Evolutionary conservation across 2,329 filamentous ascomycete genomes (phyloP).

Genomic region (Trichoderma pleuroti): DNA sequence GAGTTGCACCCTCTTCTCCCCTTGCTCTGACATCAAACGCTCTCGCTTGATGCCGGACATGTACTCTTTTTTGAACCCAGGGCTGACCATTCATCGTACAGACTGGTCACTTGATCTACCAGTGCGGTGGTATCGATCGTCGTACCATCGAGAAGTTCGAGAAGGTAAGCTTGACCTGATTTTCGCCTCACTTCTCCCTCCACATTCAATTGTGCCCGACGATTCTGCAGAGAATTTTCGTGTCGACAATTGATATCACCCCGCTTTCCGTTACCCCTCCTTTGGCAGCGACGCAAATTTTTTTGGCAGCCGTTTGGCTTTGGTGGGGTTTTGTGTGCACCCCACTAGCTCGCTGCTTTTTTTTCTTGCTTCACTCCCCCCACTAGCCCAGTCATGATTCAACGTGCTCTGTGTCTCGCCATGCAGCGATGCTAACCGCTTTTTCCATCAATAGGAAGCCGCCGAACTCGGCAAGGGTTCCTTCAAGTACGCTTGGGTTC

Average conservation of each 20-base stretch:
- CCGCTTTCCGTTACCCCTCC: constrained; percentile 18
- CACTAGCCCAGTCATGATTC: background rate
- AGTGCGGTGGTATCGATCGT: constrained; percentile 99
- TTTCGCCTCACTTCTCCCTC: constrained; percentile 21
- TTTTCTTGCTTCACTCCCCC: background rate
- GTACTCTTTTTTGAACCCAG: background rate
- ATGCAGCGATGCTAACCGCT: constrained; percentile 19
- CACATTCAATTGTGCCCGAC: background rate
- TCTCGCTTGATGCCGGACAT: constrained; percentile 21
- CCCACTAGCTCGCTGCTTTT: background rate
- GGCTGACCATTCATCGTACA: constrained; percentile 33
- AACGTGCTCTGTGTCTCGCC: background rate
- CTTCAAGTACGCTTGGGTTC: constrained; percentile 99
- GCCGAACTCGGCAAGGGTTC: constrained; percentile 99
- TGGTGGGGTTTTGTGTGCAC: background rate
- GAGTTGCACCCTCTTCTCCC: constrained; percentile 42
- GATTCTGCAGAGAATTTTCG: background rate
- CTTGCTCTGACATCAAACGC: constrained; percentile 3
- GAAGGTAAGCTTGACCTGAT: constrained; percentile 65
- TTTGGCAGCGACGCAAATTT: constrained; percentile 5
- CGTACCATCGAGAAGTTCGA: constrained; percentile 99
- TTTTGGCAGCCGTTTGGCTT: background rate
- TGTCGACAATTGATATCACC: background rate
- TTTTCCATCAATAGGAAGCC: constrained; percentile 67
- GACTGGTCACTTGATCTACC: constrained; percentile 96